These are phyloP conservation scores for Hyaloperonospora brassicae DNA, from an alignment of 352 stramenopile genomes.

Conservation along the genomic window DNA sequence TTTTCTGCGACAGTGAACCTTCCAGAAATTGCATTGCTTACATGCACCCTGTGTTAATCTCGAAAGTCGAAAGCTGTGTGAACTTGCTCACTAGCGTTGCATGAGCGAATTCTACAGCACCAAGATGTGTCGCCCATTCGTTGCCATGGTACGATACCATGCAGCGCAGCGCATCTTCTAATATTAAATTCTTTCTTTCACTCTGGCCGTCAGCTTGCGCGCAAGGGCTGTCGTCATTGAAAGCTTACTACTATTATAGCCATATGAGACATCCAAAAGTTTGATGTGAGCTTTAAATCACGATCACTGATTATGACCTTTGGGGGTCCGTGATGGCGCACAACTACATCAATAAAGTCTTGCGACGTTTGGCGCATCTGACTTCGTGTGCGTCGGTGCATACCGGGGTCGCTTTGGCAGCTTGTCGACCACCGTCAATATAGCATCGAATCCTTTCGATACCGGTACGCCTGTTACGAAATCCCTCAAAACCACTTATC, in stretches of 20 bases:
- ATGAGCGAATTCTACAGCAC: background rate
- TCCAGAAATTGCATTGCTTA: background rate
- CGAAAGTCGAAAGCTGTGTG: background rate
- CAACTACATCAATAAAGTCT: background rate
- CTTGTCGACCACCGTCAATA: slow-evolving; percentile 8
- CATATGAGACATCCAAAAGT: background rate
- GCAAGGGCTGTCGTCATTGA: background rate
- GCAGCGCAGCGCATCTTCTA: slow-evolving; percentile 16
- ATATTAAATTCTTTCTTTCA: slow-evolving; percentile 9
- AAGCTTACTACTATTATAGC: background rate
- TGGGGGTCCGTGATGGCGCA: background rate
- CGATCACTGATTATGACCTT: slow-evolving; percentile 1
- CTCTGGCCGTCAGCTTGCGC: slow-evolving; percentile 13
- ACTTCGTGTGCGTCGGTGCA: background rate
- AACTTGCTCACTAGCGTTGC: background rate
- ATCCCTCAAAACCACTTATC: background rate
- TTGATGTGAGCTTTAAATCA: background rate
- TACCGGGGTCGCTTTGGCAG: background rate
- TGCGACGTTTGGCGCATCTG: background rate
- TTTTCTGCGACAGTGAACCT: no score
- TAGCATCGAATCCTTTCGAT: slow-evolving; percentile 9
- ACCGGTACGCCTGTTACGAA: background rate
- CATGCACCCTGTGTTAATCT: background rate
- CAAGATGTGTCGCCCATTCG: background rate
- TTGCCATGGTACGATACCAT: slow-evolving; percentile 7